Conservation (phyloP, 2,329 filamentous ascomycete genomes). For the Colletotrichum abscissum region DNA sequence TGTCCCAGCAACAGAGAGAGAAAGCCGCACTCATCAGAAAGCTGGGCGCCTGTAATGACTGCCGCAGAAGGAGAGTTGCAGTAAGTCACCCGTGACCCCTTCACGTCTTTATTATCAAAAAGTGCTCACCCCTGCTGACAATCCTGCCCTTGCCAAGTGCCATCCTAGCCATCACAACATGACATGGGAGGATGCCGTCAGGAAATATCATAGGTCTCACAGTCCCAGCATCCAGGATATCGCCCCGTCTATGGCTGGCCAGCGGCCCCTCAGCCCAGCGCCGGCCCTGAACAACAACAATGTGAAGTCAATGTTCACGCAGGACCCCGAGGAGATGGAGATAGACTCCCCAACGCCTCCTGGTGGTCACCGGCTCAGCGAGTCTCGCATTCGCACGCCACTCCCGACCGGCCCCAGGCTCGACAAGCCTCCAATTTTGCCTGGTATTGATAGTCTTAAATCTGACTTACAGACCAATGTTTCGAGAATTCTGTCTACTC, state of each 20-base stretch:
- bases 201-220: constrained; percentile 63
- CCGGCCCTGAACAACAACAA: constrained; percentile 47
- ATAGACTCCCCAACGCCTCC: constrained; percentile 56
- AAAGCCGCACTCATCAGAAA: constrained; percentile 70
- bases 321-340: constrained; percentile 68
- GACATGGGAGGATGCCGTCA: constrained; percentile 69
- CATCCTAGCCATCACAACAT: constrained; percentile 70
- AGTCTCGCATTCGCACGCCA: constrained; percentile 65
- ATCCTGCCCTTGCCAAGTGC: constrained; percentile 53
- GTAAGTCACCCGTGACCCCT: constrained; percentile 53
- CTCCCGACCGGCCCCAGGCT: constrained; percentile 66
- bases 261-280: constrained; percentile 59
- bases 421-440: constrained; percentile 61
- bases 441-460: constrained; percentile 62
- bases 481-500: constrained; percentile 60
- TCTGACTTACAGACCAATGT: constrained; percentile 64
- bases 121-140: constrained; percentile 33
- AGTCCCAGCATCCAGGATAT: constrained; percentile 64
- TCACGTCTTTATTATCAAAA: neutral
- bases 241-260: constrained; percentile 52
- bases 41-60: constrained; percentile 67
- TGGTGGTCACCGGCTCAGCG: constrained; percentile 54
- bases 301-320: constrained; percentile 53
- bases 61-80: constrained; percentile 66
- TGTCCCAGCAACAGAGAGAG: constrained; percentile 68